These are phyloP conservation scores for Senecio squalidus DNA, from an alignment of 140 eudicot genomes.

Conservation along the genomic window DNA sequence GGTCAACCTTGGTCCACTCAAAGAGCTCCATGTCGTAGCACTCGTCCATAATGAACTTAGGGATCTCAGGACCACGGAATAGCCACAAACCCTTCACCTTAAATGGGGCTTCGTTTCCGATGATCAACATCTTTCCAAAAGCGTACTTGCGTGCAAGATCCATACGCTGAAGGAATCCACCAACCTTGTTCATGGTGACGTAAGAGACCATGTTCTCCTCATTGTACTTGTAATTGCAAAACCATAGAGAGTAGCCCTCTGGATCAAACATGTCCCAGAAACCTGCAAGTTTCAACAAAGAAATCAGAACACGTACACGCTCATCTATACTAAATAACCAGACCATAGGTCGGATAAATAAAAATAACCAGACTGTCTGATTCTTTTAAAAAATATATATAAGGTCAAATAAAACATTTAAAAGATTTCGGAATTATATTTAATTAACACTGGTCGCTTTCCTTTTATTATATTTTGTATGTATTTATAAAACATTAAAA, in stretches of 20 bases:
- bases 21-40: slow-evolving; percentile 93
- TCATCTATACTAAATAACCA: too few relatives aligned
- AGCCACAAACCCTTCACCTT: slow-evolving; percentile 98
- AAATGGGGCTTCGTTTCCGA: slow-evolving; percentile 73
- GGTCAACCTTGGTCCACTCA: slow-evolving; percentile 87
- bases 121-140: slow-evolving; percentile 87
- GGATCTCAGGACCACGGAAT: slow-evolving; percentile 87
- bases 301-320: not conserved
- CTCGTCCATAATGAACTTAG: slow-evolving; percentile 79
- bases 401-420: too few relatives aligned
- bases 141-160: slow-evolving; percentile 39
- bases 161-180: slow-evolving; percentile 90
- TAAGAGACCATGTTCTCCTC: slow-evolving; percentile 87
- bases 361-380: too few relatives aligned
- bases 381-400: too few relatives aligned
- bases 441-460: too few relatives aligned
- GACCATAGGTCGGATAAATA: too few relatives aligned
- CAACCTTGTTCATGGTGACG: slow-evolving; percentile 88
- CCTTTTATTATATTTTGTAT: too few relatives aligned
- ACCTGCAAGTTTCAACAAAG: slow-evolving; percentile 33
- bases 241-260: slow-evolving; percentile 38
- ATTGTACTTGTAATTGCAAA: slow-evolving; percentile 82
- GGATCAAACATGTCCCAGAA: slow-evolving; percentile 99
- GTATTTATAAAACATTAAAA: too few relatives aligned
- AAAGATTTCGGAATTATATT: too few relatives aligned